These are phyloP conservation scores for Metarhizium anisopliae DNA, from an alignment of 2,329 filamentous ascomycete genomes.

Conservation along the genomic window DNA sequence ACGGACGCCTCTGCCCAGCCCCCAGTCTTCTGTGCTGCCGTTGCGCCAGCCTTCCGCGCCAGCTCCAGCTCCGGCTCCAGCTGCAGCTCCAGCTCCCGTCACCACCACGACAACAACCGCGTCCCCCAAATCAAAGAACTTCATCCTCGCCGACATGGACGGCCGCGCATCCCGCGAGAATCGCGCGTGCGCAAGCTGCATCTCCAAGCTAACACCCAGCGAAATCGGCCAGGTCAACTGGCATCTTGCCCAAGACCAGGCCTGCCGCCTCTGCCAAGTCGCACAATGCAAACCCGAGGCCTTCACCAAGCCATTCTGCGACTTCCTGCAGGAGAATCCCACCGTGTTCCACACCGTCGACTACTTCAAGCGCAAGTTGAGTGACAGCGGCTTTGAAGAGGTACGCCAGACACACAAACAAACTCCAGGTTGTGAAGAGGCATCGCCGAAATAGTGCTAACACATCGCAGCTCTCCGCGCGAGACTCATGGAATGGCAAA, in stretches of 20 bases:
- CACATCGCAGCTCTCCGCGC: slow-evolving; percentile 54
- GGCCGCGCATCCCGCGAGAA: slow-evolving; percentile 23
- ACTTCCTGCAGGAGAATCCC: slow-evolving; percentile 82
- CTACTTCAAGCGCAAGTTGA: slow-evolving; percentile 65
- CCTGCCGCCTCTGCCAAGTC: slow-evolving; percentile 29
- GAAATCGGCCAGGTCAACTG: slow-evolving; percentile 23
- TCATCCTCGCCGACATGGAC: slow-evolving; percentile 36
- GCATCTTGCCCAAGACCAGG: slow-evolving; percentile 15
- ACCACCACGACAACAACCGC: slow-evolving; percentile 4
- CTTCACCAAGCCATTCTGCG: slow-evolving; percentile 76
- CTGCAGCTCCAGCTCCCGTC: slow-evolving; percentile 7
- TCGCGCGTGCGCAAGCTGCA: slow-evolving; percentile 29
- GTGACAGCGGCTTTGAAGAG: slow-evolving; percentile 63
- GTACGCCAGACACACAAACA: slow-evolving; percentile 32
- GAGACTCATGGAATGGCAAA: slow-evolving; percentile 66
- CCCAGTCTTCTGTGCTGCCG: slow-evolving; percentile 34
- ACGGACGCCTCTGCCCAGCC: slow-evolving; percentile 34
- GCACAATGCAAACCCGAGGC: slow-evolving; percentile 43
- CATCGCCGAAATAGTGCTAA: background rate
- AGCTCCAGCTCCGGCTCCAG: slow-evolving; percentile 14
- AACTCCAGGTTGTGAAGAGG: background rate
- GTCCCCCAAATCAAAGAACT: slow-evolving; percentile 28
- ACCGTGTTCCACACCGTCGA: slow-evolving; percentile 88
- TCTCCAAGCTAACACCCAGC: slow-evolving; percentile 21
- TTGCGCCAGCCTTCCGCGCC: slow-evolving; percentile 30